Conservation (phyloP, 2,329 filamentous ascomycete species). For the Fusarium sp. region DNA sequence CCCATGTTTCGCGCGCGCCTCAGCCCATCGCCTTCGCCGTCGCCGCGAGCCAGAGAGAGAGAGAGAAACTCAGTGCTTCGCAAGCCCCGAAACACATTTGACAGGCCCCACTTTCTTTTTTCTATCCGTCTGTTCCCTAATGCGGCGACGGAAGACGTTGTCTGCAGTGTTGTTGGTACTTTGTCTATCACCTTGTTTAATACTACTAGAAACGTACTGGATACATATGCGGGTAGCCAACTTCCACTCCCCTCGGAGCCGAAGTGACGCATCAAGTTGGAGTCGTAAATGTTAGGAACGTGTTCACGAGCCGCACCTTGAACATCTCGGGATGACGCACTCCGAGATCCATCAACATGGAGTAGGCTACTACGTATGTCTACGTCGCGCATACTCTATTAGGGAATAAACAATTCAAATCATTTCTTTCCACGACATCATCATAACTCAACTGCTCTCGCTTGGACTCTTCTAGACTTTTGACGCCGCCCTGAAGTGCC, state of each 20-base stretch:
- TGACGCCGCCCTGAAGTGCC: not conserved
- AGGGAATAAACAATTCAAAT: not conserved
- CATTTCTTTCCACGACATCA: not conserved
- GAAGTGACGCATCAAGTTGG: not conserved
- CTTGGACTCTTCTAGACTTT: not conserved
- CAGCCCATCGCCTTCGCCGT: constrained; percentile 22
- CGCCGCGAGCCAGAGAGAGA: constrained; percentile 8
- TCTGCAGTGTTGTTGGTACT: not conserved
- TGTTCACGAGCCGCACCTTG: not conserved
- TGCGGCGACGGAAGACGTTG: not conserved
- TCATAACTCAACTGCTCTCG: not conserved
- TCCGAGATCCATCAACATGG: not conserved
- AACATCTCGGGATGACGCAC: constrained; percentile 1
- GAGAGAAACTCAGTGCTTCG: not conserved
- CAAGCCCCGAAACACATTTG: constrained; percentile 2
- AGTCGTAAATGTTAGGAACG: not conserved
- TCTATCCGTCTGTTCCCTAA: not conserved
- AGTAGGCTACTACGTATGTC: not conserved
- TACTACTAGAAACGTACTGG: not conserved
- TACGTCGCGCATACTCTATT: not conserved
- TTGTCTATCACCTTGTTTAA: too few relatives aligned
- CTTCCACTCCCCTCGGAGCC: not conserved
- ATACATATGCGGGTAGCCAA: not conserved
- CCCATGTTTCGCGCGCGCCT: not conserved
- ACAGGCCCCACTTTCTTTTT: not conserved